Conservation (phyloP, 1,284 basidiomycete genomes). For the Pyrrhoderma noxium region DNA sequence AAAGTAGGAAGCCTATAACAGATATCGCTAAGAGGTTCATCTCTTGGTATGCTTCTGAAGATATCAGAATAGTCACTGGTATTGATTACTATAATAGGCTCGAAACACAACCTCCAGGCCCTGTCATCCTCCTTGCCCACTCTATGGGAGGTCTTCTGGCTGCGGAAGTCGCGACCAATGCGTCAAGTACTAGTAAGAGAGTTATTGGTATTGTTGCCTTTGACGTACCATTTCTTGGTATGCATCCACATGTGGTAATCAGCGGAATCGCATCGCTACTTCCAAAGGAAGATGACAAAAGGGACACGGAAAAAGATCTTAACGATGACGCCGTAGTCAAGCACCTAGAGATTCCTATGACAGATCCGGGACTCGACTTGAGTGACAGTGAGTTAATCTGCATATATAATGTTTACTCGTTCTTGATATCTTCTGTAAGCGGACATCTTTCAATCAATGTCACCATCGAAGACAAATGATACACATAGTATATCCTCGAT, state of each 20-base stretch:
- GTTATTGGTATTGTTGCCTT: constrained; percentile 49
- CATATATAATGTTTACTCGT: too few species aligned
- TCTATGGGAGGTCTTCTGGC: constrained; percentile 54
- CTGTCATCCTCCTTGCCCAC: constrained; percentile 47
- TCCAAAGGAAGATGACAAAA: constrained; percentile 28
- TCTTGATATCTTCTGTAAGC: too few species aligned
- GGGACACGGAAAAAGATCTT: constrained; percentile 33
- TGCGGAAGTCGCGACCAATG: constrained; percentile 43
- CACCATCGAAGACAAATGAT: too few species aligned
- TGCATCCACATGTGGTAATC: constrained; percentile 54
- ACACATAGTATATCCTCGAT: background rate
- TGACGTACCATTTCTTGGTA: constrained; percentile 50
- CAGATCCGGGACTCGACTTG: too few species aligned
- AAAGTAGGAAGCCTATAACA: constrained; percentile 23
- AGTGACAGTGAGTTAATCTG: too few species aligned
- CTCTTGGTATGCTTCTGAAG: constrained; percentile 19
- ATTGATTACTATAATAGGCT: constrained; percentile 31
- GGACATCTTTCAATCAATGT: too few species aligned
- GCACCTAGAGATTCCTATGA: background rate
- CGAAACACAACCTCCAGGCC: constrained; percentile 42
- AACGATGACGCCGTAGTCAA: constrained; percentile 30
- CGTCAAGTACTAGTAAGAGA: constrained; percentile 29
- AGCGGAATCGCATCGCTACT: constrained; percentile 48
- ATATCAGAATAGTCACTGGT: background rate
- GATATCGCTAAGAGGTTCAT: constrained; percentile 22